phyloP scores from a whole-genome alignment of 2,329 filamentous ascomycete species.

The Calonectria pauciramosa region DNA sequence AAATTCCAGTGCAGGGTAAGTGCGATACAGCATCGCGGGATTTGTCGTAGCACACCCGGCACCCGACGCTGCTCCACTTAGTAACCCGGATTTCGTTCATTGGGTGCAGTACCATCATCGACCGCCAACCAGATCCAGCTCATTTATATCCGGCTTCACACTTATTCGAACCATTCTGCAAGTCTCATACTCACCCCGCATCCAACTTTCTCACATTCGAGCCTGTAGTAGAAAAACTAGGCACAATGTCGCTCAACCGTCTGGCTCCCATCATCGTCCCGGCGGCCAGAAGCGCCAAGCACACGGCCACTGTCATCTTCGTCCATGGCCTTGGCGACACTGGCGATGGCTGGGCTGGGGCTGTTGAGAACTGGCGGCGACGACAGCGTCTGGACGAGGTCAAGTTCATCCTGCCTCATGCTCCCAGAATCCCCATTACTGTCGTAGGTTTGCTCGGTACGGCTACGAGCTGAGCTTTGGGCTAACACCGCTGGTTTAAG shows the following conservation, averaged over 20 bases:
- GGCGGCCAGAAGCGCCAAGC: constrained; percentile 74
- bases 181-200: not conserved
- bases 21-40: not conserved
- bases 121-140: constrained; percentile 22
- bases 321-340: constrained; percentile 92
- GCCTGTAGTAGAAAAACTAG: not conserved
- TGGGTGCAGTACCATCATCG: constrained; percentile 1
- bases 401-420: constrained; percentile 94
- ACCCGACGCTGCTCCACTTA: constrained; percentile 18
- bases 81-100: not conserved
- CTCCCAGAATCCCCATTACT: constrained; percentile 89
- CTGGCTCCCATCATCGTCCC: constrained; percentile 77
- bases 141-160: constrained; percentile 16
- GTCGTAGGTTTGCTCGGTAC: constrained; percentile 50
- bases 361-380: constrained; percentile 89
- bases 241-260: constrained; percentile 39
- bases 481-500: constrained; percentile 36
- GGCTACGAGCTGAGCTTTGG: not conserved
- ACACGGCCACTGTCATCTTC: constrained; percentile 96
- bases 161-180: not conserved
- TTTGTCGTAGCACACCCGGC: constrained; percentile 11
- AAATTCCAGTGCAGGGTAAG: constrained; percentile 18
- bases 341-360: constrained; percentile 82
- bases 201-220: constrained; percentile 5
- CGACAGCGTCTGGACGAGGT: constrained; percentile 87